Percentiles rank a stretch among this genome's conserved stretches.
These are phyloP conservation scores for Dactylellina haptotyla DNA, from an alignment of 2,329 filamentous ascomycete species.

Conservation along the genomic window DNA sequence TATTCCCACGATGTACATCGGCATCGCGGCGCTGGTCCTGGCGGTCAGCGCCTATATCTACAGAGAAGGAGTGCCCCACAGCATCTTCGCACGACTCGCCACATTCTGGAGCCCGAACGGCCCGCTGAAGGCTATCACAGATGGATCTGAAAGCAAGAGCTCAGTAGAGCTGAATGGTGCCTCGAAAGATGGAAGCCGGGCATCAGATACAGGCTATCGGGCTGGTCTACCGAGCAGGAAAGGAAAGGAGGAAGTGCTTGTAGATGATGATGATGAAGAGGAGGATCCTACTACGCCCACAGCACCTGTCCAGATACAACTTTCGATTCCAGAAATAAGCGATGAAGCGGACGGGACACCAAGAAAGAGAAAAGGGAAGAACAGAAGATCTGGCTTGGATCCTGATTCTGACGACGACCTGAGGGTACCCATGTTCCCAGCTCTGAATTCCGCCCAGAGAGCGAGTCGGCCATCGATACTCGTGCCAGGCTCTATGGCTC, in stretches of 20 bases:
- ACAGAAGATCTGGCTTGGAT: not conserved
- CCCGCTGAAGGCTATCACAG: slow-evolving; percentile 27
- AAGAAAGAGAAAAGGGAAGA: slow-evolving; percentile 13
- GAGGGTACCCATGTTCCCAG: slow-evolving; percentile 64
- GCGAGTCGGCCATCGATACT: slow-evolving; percentile 60
- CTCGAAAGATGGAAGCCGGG: not conserved
- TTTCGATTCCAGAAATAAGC: slow-evolving; percentile 19
- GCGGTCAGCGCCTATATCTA: slow-evolving; percentile 46
- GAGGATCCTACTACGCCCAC: slow-evolving; percentile 46
- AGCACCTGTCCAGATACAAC: slow-evolving; percentile 35
- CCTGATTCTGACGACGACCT: slow-evolving; percentile 56
- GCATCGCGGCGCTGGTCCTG: slow-evolving; percentile 36
- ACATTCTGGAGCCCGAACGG: slow-evolving; percentile 8
- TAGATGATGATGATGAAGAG: slow-evolving; percentile 30
- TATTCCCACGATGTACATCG: slow-evolving; percentile 29
- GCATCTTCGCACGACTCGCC: slow-evolving; percentile 24
- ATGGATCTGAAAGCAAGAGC: slow-evolving; percentile 18
- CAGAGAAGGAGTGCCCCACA: slow-evolving; percentile 36
- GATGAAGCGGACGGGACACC: not conserved
- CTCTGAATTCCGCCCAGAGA: slow-evolving; percentile 67
- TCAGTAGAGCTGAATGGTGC: slow-evolving; percentile 2
- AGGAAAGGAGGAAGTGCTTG: slow-evolving; percentile 30
- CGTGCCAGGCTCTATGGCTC: slow-evolving; percentile 44
- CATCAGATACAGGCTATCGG: not conserved
- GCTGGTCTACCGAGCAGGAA: slow-evolving; percentile 33